phyloP scores from a whole-genome alignment of 225 moss, liverwort and hornwort genomes.

The Antitrichia curtipendula region DNA sequence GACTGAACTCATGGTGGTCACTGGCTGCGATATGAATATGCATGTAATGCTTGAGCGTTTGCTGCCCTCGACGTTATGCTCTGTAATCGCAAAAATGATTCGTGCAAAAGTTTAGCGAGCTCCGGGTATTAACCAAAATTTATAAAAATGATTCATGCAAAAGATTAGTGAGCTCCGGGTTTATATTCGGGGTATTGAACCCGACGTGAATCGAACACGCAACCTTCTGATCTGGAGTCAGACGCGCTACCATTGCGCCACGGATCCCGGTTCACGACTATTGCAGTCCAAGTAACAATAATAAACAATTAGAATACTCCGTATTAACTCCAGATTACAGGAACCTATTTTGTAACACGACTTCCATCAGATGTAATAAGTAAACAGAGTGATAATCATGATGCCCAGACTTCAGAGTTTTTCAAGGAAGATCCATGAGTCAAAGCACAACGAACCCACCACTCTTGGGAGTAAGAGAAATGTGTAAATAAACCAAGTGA shows the following conservation, averaged over 20 bases:
- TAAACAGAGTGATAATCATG: not conserved
- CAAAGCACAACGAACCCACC: not conserved
- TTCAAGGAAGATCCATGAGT: not conserved
- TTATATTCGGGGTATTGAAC: constrained; percentile 4
- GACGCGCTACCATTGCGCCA: constrained; percentile 99
- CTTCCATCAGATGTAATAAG: no score
- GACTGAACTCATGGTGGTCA: not conserved
- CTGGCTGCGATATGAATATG: not conserved
- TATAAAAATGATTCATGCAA: no score
- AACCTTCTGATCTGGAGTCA: constrained; percentile 99
- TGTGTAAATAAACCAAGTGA: not conserved
- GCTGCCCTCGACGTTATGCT: not conserved
- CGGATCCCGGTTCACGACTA: constrained; percentile 1
- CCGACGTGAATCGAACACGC: constrained; percentile 99
- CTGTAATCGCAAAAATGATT: no score
- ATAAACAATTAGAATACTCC: not conserved
- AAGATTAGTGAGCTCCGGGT: not conserved
- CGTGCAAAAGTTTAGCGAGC: not conserved
- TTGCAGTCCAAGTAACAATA: fast-evolving
- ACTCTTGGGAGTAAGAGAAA: not conserved
- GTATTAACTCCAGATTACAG: fast-evolving
- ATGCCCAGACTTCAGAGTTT: not conserved
- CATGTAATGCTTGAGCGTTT: not conserved
- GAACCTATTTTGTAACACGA: fast-evolving
- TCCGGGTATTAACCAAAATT: no score